A percentile compares a stretch with the other conserved stretches of the same genome.
These are phyloP conservation scores for Heliamphora pulchella DNA, from an alignment of 179 eudicot species.

Conservation along the genomic window DNA sequence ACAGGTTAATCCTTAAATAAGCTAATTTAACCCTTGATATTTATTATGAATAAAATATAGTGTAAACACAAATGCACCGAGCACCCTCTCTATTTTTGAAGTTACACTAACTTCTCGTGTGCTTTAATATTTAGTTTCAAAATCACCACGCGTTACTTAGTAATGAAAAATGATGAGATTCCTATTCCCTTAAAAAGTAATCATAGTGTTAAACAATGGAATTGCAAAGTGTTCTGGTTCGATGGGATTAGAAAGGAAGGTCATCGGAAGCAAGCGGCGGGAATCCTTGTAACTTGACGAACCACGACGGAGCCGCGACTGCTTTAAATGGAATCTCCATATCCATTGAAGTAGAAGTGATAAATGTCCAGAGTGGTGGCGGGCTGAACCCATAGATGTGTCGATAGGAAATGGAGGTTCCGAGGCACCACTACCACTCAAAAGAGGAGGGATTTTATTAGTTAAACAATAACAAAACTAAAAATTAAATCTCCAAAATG, in stretches of 20 bases:
- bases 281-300: constrained; percentile 41
- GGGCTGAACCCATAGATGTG: constrained; percentile 53
- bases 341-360: constrained; percentile 36
- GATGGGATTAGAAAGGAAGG: constrained; percentile 38
- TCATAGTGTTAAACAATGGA: constrained; percentile 8
- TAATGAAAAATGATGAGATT: too few species aligned
- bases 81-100: too few species aligned
- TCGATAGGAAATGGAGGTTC: constrained; percentile 26
- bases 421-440: constrained; percentile 54
- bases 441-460: constrained; percentile 15
- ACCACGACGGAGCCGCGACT: constrained; percentile 26
- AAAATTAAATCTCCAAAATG: too few species aligned
- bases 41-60: too few species aligned
- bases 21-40: too few species aligned
- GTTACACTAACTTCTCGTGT: too few species aligned
- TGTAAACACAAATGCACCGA: too few species aligned
- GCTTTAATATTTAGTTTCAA: too few species aligned
- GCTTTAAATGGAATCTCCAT: constrained; percentile 19
- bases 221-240: constrained; percentile 22
- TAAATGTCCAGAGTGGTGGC: constrained; percentile 38
- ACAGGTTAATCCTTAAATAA: too few species aligned
- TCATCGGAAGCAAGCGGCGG: constrained; percentile 32
- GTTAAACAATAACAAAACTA: too few species aligned
- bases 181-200: too few species aligned
- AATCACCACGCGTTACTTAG: too few species aligned